Evolutionary conservation across 73 alveolate species (phyloP).

Genomic region (Tetrahymena thermophila): DNA sequence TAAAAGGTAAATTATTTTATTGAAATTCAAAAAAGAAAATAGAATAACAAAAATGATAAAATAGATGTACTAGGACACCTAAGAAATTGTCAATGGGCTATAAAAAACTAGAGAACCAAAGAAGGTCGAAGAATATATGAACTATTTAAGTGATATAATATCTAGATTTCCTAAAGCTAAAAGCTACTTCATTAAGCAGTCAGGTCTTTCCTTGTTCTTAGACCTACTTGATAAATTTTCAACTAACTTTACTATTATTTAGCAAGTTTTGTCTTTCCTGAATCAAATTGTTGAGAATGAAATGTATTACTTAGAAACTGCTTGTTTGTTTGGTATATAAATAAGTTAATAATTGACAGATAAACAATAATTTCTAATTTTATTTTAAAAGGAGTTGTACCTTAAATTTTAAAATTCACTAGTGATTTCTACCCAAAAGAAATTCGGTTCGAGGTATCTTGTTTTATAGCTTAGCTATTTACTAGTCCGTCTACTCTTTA

Average conservation of each 20-base stretch:
- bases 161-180: conserved; percentile 7
- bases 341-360: background rate
- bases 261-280: conserved; percentile 20
- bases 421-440: conserved; percentile 44
- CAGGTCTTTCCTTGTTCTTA: conserved; percentile 6
- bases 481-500: background rate
- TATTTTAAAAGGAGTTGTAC: background rate
- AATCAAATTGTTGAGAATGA: conserved; percentile 43
- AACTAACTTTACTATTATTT: conserved; percentile 13
- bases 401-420: conserved; percentile 17
- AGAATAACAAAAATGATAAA: background rate
- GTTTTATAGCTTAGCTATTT: conserved; percentile 41
- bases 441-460: conserved; percentile 49
- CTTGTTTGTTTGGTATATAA: conserved; percentile 33
- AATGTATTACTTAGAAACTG: conserved; percentile 15
- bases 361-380: background rate
- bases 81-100: background rate
- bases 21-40: background rate
- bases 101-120: background rate
- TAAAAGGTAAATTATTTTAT: background rate
- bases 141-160: background rate
- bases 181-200: background rate
- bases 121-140: background rate
- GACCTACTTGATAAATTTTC: conserved; percentile 9
- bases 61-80: background rate